Conservation (phyloP, 2,329 filamentous ascomycete species). For the Colletotrichum magnum region DNA sequence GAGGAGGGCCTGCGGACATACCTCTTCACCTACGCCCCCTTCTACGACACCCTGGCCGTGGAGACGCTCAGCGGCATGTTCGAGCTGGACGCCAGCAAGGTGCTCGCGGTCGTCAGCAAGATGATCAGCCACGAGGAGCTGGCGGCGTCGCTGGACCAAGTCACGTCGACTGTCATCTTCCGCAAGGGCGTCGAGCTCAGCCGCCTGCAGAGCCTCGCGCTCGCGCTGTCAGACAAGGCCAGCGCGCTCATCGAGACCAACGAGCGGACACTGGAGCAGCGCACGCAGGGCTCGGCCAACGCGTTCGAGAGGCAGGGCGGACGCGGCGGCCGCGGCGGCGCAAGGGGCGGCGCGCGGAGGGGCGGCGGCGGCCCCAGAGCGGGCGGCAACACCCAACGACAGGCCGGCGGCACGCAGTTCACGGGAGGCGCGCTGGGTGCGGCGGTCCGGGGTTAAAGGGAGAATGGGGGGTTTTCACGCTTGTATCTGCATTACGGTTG, state of each 20-base stretch:
- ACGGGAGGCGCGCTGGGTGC: constrained; percentile 84
- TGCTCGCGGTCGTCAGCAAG: constrained; percentile 95
- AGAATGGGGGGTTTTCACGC: constrained; percentile 38
- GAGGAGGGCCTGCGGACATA: constrained; percentile 98
- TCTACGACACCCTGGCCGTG: constrained; percentile 96
- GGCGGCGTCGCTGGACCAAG: constrained; percentile 95
- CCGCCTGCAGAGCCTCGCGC: constrained; percentile 92
- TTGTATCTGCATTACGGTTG: constrained; percentile 43
- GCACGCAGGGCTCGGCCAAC: constrained; percentile 95
- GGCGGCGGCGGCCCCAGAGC: constrained; percentile 73
- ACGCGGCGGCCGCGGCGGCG: constrained; percentile 77
- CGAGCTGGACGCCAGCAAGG: constrained; percentile 91
- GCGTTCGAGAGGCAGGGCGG: constrained; percentile 95
- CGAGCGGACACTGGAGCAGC: constrained; percentile 96
- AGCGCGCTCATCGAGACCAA: constrained; percentile 96
- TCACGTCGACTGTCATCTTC: constrained; percentile 98
- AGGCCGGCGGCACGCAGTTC: constrained; percentile 83
- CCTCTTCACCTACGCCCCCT: constrained; percentile 98
- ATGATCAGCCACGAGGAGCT: constrained; percentile 99
- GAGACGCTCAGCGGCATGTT: constrained; percentile 93
- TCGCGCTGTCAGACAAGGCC: constrained; percentile 96
- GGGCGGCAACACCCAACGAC: constrained; percentile 73
- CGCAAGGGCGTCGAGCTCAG: constrained; percentile 99
- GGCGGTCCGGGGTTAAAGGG: constrained; percentile 70
- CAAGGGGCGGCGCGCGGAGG: constrained; percentile 72